Evolutionary conservation across 1,284 basidiomycete species (phyloP), one percentile per base, ranked within the genome.

Genomic region (Moesziomyces sp.): DNA sequence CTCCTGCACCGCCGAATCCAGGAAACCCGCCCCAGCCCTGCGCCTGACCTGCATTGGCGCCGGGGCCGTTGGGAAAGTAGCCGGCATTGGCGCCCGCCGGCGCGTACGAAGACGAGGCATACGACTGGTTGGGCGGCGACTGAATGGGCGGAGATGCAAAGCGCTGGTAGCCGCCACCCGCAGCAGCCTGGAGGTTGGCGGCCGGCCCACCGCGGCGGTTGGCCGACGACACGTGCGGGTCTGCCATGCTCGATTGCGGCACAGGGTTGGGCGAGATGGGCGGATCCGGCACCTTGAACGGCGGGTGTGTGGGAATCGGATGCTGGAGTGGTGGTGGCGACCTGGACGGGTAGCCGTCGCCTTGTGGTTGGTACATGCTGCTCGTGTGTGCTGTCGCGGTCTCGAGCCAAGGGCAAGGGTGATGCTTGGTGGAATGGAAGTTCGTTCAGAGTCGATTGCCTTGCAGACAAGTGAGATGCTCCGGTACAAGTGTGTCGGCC

Each of bases 241-340:
- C 64, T 8, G 62, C 44, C 28, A 68, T 56, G 24, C 57, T 53
- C 7, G 55, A 44, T 30, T 65, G 57, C 23, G 74, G 59, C 19
- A 58, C 62, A 3, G 58, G 63, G 30, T 70, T 69, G 30, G 78
- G 66, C 26, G 78, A 70, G 46, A 74, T 62, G 21, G 77, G 76
- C 55, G 79, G 77, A 28, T 77, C 78, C 23, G 79, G 77, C 10
- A 79, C 78, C 24, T 72, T 73, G 55, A 78, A 74, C 1, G 78
- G 74, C 7, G 82, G 81, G 50, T 83, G 82, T 43, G 77, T 83
- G 9, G 82, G 81, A n/a, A 83, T 76, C 24, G 82, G 82, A 45
- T 83, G 82, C 50, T 82, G 81, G 26, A 83, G 75, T 26, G 82
- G 82, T 18, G 82, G 82, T 24, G 70, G 74, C n/a, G 73, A 63